A percentile compares a stretch with the other conserved stretches of the same genome.
phyloP scores from a whole-genome alignment of 345 rosid species.

The Dimocarpus longan region DNA sequence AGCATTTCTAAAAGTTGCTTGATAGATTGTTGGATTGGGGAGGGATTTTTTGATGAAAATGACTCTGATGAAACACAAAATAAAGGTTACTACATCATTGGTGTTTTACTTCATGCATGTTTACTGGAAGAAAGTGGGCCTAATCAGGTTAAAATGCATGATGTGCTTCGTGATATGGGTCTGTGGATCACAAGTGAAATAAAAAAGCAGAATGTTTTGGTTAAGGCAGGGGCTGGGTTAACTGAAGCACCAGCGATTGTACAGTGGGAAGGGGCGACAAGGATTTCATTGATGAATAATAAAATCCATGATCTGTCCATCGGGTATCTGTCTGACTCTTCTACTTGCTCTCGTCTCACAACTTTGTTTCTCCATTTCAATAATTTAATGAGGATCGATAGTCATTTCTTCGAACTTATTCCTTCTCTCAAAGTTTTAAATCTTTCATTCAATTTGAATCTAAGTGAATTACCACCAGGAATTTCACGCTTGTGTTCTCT shows the following conservation, averaged over 20 bases:
- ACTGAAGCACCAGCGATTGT: conserved; percentile 4
- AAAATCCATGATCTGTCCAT: background rate
- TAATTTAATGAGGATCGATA: background rate
- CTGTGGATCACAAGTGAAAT: conserved; percentile 24
- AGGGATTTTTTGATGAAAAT: conserved; percentile 5
- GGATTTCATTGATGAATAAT: conserved; percentile 7
- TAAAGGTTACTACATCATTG: conserved; percentile 1
- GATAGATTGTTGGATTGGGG: conserved; percentile 18
- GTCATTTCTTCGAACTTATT: conserved; percentile 18
- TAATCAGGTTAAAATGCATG: conserved; percentile 30
- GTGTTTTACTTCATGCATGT: conserved; percentile 5
- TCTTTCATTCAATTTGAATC: conserved; percentile 16
- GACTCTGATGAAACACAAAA: background rate
- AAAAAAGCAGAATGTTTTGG: conserved; percentile 14
- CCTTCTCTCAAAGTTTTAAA: conserved; percentile 29
- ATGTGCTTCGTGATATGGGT: conserved; percentile 31
- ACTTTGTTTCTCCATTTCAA: conserved; percentile 24
- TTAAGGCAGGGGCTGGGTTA: conserved; percentile 17
- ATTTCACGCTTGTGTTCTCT: conserved; percentile 8
- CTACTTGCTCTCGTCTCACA: conserved; percentile 25
- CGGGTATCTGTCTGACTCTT: background rate
- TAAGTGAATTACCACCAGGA: conserved; percentile 21
- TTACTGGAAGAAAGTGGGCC: background rate
- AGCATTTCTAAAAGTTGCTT: background rate
- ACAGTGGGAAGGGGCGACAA: conserved; percentile 24